phyloP scores from a whole-genome alignment of 192 early-diverging fungal species.

The Backusella macrospora region DNA sequence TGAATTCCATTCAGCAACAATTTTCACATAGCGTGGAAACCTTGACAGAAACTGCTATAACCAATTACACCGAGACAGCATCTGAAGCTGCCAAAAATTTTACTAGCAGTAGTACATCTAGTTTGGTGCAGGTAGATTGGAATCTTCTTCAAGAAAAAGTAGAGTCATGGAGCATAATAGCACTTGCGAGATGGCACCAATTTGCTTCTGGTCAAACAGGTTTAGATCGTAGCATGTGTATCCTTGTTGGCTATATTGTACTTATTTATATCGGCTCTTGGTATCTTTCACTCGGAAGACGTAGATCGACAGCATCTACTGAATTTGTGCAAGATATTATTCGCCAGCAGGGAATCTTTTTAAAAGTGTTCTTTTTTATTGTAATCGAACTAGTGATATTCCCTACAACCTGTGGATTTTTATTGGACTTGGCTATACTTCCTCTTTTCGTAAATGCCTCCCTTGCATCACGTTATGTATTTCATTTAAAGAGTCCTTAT shows the following conservation, averaged over 20 bases:
- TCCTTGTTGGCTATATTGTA: conserved; percentile 64
- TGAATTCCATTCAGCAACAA: conserved; percentile 7
- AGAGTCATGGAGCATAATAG: neutral
- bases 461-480: conserved; percentile 54
- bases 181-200: conserved; percentile 44
- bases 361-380: conserved; percentile 86
- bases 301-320: conserved; percentile 34
- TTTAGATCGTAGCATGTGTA: conserved; percentile 59
- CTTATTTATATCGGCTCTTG: conserved; percentile 52
- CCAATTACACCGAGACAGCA: neutral
- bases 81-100: neutral
- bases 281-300: conserved; percentile 46
- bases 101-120: neutral
- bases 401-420: conserved; percentile 84
- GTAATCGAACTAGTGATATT: conserved; percentile 86
- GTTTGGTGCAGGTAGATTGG: neutral
- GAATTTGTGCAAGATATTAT: conserved; percentile 52
- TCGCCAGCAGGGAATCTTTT: conserved; percentile 55
- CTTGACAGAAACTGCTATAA: neutral
- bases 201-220: conserved; percentile 52
- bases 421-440: conserved; percentile 82
- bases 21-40: conserved; percentile 2
- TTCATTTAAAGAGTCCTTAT: conserved; percentile 63
- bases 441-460: conserved; percentile 73
- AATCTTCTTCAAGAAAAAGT: conserved; percentile 11